Base-by-base conservation (phyloP, 768 basidiomycete genomes). In the Clitopilus hobsonii region DNA sequence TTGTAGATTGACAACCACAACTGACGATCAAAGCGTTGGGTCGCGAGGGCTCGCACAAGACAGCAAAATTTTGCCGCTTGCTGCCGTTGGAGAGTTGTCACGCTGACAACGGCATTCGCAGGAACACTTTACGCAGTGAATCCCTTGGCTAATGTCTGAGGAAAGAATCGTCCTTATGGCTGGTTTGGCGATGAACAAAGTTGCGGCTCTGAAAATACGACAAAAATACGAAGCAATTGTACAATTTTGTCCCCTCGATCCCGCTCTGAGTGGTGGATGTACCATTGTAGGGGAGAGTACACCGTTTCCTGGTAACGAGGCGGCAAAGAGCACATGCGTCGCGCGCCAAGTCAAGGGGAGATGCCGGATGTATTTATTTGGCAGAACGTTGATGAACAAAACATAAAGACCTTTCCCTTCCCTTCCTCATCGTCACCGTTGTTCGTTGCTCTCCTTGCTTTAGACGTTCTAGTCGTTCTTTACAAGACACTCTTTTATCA, bases 401-500 rank as follows among this genome's bases (percentile, higher is more conserved):
- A 27, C 16, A 45, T 22, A 25, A 51, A 29, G 58, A 52, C 51
- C 49, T 30, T 54, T 36, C 50, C 54, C 26, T 50, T 54, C 53
- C 53, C 6, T 41, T 26, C 52, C 56, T 32, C 32, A 7, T 20
- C 41, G 41, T 45, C 41, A 10, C n/a, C n/a, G 41, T 45, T 45
- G 41, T 45, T n/a, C 41, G 5, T 20, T 45, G 41, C n/a, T 45
- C 41, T 36, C 13, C 32, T 36, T 14, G 28, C 54, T 20, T 20
- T 45, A 8, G 38, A 60, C 62, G 51, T 58, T 48, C 53, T 16
- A 61, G 56, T 55, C 61, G 38, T 50, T 64, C 61, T 36, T 63
- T 65, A 61, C 57, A 58, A 64, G 26, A 55, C 61, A 29, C 62
- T 56, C 47, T 65, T 48, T 65, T 61, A 58, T n/a, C 41, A 36